Conservation (phyloP, 176 grass and related monocot species). For the Ensete ventricosum region DNA sequence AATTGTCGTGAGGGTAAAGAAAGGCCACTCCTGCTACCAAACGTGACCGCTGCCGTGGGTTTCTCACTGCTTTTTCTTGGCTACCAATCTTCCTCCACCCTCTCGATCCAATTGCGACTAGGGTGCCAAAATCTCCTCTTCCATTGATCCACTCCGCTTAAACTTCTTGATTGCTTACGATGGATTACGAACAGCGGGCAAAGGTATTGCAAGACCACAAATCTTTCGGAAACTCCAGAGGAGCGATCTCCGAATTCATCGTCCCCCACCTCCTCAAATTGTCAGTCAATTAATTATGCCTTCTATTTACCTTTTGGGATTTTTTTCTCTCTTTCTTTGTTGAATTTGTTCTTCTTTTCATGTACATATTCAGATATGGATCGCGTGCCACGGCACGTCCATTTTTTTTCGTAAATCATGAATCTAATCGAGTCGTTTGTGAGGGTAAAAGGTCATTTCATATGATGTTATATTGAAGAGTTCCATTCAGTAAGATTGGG, state of each 20-base stretch:
- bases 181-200: background rate
- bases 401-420: too few species aligned
- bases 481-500: too few species aligned
- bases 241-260: background rate
- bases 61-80: background rate
- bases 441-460: too few species aligned
- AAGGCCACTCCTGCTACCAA: too few species aligned
- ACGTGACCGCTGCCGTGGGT: too few species aligned
- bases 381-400: conserved; percentile 36
- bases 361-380: conserved; percentile 28
- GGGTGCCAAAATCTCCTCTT: background rate
- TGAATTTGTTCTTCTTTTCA: background rate
- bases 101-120: background rate
- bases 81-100: background rate
- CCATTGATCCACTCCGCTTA: background rate
- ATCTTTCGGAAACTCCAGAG: background rate
- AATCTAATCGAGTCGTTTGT: too few species aligned
- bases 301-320: background rate
- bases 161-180: background rate
- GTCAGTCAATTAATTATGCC: background rate
- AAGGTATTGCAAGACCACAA: background rate
- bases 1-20: too few species aligned
- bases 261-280: conserved; percentile 6
- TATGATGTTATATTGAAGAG: too few species aligned
- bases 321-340: background rate